phyloP scores from a whole-genome alignment of 495 filamentous ascomycete species.

The Podospora bellae-mahoneyi region DNA sequence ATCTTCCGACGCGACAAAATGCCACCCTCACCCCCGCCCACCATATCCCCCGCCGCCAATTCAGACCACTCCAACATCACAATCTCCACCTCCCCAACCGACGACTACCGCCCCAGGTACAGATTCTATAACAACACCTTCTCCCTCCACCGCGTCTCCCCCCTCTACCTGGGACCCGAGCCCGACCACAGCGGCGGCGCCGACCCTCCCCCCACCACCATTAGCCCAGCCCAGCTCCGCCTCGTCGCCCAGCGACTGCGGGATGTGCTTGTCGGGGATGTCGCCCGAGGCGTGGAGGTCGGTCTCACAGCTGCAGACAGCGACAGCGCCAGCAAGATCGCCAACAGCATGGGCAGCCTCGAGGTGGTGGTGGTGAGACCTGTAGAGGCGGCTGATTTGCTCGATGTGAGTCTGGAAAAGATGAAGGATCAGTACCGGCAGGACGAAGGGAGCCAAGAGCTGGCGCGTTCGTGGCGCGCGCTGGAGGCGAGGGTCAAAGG shows the following conservation, averaged over 20 bases:
- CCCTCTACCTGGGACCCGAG: conserved; percentile 38
- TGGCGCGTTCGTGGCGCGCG: background rate
- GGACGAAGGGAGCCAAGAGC: conserved; percentile 11
- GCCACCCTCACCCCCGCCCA: background rate
- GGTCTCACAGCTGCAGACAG: conserved; percentile 19
- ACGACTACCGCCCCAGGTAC: background rate
- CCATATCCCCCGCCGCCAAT: background rate
- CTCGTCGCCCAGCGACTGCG: conserved; percentile 39
- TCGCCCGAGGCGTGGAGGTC: conserved; percentile 48
- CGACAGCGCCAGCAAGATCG: conserved; percentile 26
- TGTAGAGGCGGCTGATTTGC: conserved; percentile 36
- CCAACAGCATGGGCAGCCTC: conserved; percentile 34
- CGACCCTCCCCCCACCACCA: conserved; percentile 15
- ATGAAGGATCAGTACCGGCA: conserved; percentile 6
- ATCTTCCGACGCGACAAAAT: background rate
- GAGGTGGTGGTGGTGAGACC: conserved; percentile 27
- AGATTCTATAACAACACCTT: conserved; percentile 50
- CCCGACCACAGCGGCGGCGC: background rate
- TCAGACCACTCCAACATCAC: background rate
- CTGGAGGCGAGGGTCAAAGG: background rate
- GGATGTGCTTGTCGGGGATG: conserved; percentile 46
- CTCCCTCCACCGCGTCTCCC: conserved; percentile 45
- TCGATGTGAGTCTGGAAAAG: conserved; percentile 24
- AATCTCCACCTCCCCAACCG: background rate
- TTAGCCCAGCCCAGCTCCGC: conserved; percentile 26